Evolutionary conservation across 176 grass and related monocot species (phyloP).

Genomic region (Dactylis glomerata): DNA sequence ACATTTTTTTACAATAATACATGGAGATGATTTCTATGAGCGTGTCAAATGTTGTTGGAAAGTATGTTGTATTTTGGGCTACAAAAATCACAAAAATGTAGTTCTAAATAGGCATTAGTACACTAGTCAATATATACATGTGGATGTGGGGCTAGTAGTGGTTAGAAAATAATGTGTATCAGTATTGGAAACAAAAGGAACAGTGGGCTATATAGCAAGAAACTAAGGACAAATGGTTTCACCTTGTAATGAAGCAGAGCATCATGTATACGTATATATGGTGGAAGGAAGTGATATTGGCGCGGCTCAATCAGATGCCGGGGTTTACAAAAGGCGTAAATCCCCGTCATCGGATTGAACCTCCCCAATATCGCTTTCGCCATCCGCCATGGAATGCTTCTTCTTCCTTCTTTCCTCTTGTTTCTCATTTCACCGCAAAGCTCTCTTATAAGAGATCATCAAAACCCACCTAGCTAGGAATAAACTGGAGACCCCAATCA

Average conservation of each 20-base stretch:
- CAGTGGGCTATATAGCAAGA: neutral
- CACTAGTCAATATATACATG: neutral
- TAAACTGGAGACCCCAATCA: neutral
- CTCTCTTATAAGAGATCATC: conserved; percentile 13
- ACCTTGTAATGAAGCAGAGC: conserved; percentile 11
- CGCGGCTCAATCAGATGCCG: conserved; percentile 92
- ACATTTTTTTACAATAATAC: too few relatives aligned
- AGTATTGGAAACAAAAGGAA: neutral
- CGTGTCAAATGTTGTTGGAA: too few relatives aligned
- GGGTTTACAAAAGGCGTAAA: conserved; percentile 36
- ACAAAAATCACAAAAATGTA: too few relatives aligned
- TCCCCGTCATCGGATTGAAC: conserved; percentile 52
- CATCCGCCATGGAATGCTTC: conserved; percentile 26
- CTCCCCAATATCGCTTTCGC: conserved; percentile 59
- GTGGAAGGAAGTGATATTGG: conserved; percentile 84
- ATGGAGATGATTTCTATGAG: too few relatives aligned
- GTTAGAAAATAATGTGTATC: neutral
- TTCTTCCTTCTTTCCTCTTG: neutral
- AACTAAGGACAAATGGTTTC: neutral
- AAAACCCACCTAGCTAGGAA: neutral
- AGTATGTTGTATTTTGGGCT: too few relatives aligned
- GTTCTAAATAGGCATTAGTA: too few relatives aligned
- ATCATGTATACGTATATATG: neutral
- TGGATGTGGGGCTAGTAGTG: too few relatives aligned
- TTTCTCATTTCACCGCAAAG: neutral